phyloP scores from a whole-genome alignment of 768 basidiomycete genomes.

The Crucibulum laeve region DNA sequence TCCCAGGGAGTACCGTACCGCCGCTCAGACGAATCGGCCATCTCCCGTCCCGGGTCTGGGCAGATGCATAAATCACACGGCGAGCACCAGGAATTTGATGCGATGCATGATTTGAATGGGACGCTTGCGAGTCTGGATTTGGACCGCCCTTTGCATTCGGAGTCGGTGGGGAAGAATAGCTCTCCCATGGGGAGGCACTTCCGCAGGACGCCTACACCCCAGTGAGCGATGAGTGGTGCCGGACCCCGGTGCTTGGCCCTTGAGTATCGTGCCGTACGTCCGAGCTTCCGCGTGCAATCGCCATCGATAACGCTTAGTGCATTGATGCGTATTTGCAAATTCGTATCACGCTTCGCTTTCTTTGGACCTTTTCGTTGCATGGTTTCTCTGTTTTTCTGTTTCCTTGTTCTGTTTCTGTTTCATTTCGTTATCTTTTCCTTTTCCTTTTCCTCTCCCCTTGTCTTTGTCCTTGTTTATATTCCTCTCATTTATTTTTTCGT shows the following conservation, averaged over 20 bases:
- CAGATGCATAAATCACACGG: conserved; percentile 23
- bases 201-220: conserved; percentile 11
- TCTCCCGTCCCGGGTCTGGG: conserved; percentile 53
- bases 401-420: conserved; percentile 7
- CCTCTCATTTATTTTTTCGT: not conserved
- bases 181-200: conserved; percentile 10
- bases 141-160: conserved; percentile 33
- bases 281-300: not conserved
- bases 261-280: too few species aligned
- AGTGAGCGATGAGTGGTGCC: too few species aligned
- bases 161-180: conserved; percentile 12
- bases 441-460: not conserved
- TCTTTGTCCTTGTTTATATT: not conserved
- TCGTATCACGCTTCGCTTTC: conserved; percentile 5
- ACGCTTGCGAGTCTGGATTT: conserved; percentile 74
- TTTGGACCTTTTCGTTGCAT: conserved; percentile 2
- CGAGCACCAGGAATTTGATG: conserved; percentile 38
- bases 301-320: too few species aligned
- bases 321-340: too few species aligned
- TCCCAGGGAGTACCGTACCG: conserved; percentile 33
- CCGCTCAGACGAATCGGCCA: conserved; percentile 43
- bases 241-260: too few species aligned
- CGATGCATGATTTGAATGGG: conserved; percentile 68
- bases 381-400: conserved; percentile 5
- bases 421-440: conserved; percentile 5